phyloP scores from a whole-genome alignment of 805 yeast genomes.

The Priceomyces carsonii region DNA sequence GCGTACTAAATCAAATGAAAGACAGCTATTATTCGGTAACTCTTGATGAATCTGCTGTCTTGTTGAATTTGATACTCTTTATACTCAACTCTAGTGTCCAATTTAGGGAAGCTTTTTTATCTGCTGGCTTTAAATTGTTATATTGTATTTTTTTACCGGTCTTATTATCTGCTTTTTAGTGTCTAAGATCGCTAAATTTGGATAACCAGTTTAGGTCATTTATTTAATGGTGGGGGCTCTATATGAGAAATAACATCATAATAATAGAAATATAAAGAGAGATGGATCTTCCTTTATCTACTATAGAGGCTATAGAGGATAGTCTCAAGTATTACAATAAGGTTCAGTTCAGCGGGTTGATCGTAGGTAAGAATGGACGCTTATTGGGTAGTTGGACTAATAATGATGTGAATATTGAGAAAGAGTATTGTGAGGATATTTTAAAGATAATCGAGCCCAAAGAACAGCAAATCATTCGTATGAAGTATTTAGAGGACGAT shows the following conservation, averaged over 20 bases:
- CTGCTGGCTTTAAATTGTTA: too few relatives aligned
- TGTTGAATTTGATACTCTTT: too few relatives aligned
- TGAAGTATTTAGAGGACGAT: conserved; percentile 1
- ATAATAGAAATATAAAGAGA: background rate
- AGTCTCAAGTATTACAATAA: conserved; percentile 4
- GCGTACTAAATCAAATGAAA: too few relatives aligned
- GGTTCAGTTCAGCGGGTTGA: conserved; percentile 2
- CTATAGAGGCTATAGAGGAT: conserved; percentile 7
- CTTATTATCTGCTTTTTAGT: too few relatives aligned
- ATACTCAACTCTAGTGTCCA: too few relatives aligned
- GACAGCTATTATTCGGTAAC: too few relatives aligned
- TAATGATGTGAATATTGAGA: background rate
- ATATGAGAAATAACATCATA: background rate
- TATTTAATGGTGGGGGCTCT: background rate
- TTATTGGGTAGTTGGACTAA: conserved; percentile 7
- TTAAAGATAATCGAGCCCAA: conserved; percentile 1
- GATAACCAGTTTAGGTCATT: too few relatives aligned
- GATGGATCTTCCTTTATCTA: conserved; percentile 7
- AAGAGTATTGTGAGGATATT: background rate
- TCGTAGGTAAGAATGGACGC: conserved; percentile 3
- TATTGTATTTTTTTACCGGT: too few relatives aligned
- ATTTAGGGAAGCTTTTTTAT: too few relatives aligned
- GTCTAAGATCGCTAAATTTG: too few relatives aligned
- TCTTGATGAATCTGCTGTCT: too few relatives aligned
- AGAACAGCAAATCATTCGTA: conserved; percentile 1